Conservation (phyloP, 2,329 filamentous ascomycete genomes). For the Botrytis medusae region DNA sequence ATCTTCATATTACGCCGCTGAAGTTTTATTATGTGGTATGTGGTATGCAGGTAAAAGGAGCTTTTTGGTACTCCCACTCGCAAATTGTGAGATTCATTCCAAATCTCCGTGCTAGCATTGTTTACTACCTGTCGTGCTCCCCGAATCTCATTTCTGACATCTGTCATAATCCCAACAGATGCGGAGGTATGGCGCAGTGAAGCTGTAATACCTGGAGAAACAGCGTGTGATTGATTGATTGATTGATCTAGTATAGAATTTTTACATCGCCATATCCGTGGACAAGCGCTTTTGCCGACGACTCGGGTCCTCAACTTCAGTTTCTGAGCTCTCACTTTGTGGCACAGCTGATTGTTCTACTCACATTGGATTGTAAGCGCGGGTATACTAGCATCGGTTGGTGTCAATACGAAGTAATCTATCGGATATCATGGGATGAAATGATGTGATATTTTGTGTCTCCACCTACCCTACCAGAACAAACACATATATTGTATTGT, state of each 20-base stretch:
- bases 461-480: neutral
- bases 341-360: neutral
- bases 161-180: neutral
- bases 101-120: neutral
- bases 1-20: neutral
- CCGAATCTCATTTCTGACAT: neutral
- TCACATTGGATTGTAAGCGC: constrained; percentile 5
- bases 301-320: neutral
- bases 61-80: neutral
- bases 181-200: neutral
- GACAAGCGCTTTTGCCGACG: constrained; percentile 8
- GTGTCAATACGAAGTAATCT: neutral
- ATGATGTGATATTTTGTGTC: neutral
- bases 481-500: neutral
- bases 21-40: neutral
- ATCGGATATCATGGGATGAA: neutral
- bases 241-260: neutral
- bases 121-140: neutral
- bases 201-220: neutral
- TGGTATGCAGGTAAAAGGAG: constrained; percentile 9
- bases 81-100: neutral
- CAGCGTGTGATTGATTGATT: neutral
- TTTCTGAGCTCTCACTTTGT: neutral
- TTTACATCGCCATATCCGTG: neutral
- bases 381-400: neutral